Conservation (phyloP, 2,329 filamentous ascomycete genomes). For the Geosmithia putterillii region DNA sequence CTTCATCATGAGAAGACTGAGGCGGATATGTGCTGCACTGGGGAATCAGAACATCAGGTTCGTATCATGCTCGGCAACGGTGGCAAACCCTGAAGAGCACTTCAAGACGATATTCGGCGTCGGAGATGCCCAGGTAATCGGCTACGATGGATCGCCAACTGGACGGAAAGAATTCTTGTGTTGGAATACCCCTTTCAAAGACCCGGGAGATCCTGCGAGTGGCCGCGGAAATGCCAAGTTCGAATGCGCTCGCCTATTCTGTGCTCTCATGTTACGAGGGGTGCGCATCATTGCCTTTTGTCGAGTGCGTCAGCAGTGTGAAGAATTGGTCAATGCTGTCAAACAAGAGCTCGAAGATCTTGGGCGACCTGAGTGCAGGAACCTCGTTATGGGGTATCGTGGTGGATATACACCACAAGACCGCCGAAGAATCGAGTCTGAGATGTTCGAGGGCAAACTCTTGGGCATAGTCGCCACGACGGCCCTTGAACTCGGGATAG, state of each 20-base stretch:
- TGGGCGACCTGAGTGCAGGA: constrained; percentile 61
- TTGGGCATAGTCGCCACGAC: constrained; percentile 90
- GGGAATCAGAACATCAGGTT: constrained; percentile 81
- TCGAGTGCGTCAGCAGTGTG: constrained; percentile 76
- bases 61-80: constrained; percentile 91
- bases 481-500: constrained; percentile 84
- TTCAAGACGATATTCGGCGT: constrained; percentile 93
- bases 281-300: constrained; percentile 92
- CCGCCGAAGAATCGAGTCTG: constrained; percentile 72
- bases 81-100: constrained; percentile 82
- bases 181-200: constrained; percentile 95
- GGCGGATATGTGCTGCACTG: constrained; percentile 78
- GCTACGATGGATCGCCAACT: constrained; percentile 87
- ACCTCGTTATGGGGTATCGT: constrained; percentile 85
- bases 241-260: constrained; percentile 85
- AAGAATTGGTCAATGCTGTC: constrained; percentile 69
- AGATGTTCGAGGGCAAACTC: constrained; percentile 95
- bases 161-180: constrained; percentile 87
- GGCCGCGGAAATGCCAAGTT: constrained; percentile 72
- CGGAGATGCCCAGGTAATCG: constrained; percentile 65
- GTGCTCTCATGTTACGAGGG: constrained; percentile 75
- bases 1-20: constrained; percentile 81
- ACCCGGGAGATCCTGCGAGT: constrained; percentile 74
- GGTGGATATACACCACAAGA: constrained; percentile 93
- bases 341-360: constrained; percentile 64